Evolutionary conservation across 257 asterid species (phyloP), one percentile per base, ranked within the genome.

Genomic region (Rubia yunnanensis): DNA sequence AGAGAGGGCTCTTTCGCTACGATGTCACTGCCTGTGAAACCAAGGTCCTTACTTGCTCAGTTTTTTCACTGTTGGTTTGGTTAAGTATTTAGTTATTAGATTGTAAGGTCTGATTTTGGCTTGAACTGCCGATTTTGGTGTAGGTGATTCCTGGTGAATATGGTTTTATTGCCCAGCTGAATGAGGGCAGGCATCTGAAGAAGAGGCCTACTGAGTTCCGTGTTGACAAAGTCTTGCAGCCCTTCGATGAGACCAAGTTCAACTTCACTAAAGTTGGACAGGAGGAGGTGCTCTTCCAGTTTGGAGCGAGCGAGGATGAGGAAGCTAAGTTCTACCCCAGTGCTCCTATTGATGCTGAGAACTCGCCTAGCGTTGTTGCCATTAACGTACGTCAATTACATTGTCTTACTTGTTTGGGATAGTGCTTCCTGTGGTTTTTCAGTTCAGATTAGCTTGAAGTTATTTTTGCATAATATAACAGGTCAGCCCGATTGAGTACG

Each of bases 21-120:
- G 99, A 92, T 73, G 99, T 92, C 78, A 92, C 99, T 77, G 94
- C 97, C 63, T 87, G 99, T 48, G 88, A 92, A 72, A 92, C 99
- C 72, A 92, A 92, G 97, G 99, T 87, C 17, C 60, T 31, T 38
- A 22, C 71, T 30, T 38, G n/a, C 5, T 5, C 27, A 62, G 15
- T 53, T 48, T 59, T 57, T 28, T 31, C 18, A 62, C 20, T 32
- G 35, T 27, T 58, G 59, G 5, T 17, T n/a, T 49, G 44, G 23
- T 49, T 35, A 4, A 20, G 8, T 1, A 7, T n/a, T 9, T 30
- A 30, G 5, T 15, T 66, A 24, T 1, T 27, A 2, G 64, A 38
- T 2, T 30, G 11, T 52, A 50, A 1, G 2, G n/a, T 46, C 64
- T 60, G 52, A 53, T 35, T 28, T 38, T 39, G 55, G 3, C 17